A percentile compares a stretch with the other conserved stretches of the same genome.
phyloP scores from a whole-genome alignment of 176 grass and related monocot genomes.

The Olyra latifolia region DNA sequence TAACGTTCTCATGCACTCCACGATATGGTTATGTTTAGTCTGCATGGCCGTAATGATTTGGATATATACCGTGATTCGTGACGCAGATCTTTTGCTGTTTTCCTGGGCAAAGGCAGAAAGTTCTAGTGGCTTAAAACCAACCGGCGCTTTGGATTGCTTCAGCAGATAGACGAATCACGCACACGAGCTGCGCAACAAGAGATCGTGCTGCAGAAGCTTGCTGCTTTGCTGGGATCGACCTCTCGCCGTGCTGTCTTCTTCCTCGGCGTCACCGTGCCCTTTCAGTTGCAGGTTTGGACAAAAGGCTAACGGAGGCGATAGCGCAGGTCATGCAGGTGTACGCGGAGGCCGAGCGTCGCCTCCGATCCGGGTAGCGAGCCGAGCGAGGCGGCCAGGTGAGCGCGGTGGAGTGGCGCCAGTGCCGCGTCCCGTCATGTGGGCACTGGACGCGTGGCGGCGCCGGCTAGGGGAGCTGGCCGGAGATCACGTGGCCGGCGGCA shows the following conservation, averaged over 20 bases:
- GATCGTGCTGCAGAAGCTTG: not conserved
- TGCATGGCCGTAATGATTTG: too few relatives aligned
- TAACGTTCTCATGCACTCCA: too few relatives aligned
- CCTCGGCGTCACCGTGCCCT: not conserved
- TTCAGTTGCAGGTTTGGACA: constrained; percentile 15
- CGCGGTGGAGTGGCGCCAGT: not conserved
- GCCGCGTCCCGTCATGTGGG: not conserved
- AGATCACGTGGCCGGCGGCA: constrained; percentile 31
- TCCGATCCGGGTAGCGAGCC: not conserved
- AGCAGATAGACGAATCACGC: too few relatives aligned
- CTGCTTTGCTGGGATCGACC: not conserved
- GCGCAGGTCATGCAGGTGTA: not conserved
- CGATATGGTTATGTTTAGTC: too few relatives aligned
- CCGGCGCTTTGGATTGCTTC: too few relatives aligned
- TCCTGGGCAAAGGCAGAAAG: too few relatives aligned
- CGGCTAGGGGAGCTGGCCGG: constrained; percentile 1
- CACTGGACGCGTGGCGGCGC: constrained; percentile 28
- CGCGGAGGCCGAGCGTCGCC: not conserved
- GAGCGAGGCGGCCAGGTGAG: not conserved
- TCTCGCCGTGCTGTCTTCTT: not conserved
- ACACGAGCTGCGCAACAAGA: not conserved
- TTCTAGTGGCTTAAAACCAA: too few relatives aligned
- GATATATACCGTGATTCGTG: too few relatives aligned
- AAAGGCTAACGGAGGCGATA: not conserved
- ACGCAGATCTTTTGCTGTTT: too few relatives aligned